Evolutionary conservation across 2,329 filamentous ascomycete species (phyloP), one percentile per base, ranked within the genome.

Genomic region (Cercospora canescens): DNA sequence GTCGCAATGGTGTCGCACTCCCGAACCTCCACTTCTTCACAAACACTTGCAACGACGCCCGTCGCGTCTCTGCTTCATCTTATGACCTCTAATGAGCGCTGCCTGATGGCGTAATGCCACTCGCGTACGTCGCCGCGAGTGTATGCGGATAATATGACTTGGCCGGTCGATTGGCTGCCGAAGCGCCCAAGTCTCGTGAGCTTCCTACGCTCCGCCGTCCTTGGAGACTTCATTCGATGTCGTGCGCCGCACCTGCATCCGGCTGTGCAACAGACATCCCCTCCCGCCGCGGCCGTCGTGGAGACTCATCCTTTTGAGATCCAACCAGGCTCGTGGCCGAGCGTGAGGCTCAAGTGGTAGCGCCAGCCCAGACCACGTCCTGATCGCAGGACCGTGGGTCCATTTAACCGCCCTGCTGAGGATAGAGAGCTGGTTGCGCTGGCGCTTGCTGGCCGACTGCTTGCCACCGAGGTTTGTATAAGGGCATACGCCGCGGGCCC

Each of bases 291-390:
- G 52, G 56, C 63, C 41, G 55, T 45, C 60, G 64, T 68, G 64
- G 64, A 68, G 67, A 64, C 58, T 18, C 32, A 56, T 63, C 56
- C 64, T 56, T 50, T 62, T 55, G 65, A 41, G 61, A 63, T 50
- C 69, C 69, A 71, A 71, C 70, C 69, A 71, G 62, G 62, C 63
- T 37, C 30, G 34, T 35, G 61, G 35, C 18, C 52, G 54, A 57
- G 58, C 37, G 67, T 71, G 70, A 68, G 70, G 70, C 72, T 73
- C 73, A 71, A 60, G 50, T 48, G 67, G 65, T 74, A 75, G 72
- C 74, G 74, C 74, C 74, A 72, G 73, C 73, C 62, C 63, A 68
- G 73, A 70, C 72, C 71, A 74, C 62, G 70, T 61, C 62, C 61
- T 57, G 66, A 56, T 65, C 68, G 67, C 64, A 67, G 64, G 65